A percentile compares a stretch with the other conserved stretches of the same genome.
Evolutionary conservation across 2,329 filamentous ascomycete genomes (phyloP).

Genomic region (Aspergillus novofumigatus): DNA sequence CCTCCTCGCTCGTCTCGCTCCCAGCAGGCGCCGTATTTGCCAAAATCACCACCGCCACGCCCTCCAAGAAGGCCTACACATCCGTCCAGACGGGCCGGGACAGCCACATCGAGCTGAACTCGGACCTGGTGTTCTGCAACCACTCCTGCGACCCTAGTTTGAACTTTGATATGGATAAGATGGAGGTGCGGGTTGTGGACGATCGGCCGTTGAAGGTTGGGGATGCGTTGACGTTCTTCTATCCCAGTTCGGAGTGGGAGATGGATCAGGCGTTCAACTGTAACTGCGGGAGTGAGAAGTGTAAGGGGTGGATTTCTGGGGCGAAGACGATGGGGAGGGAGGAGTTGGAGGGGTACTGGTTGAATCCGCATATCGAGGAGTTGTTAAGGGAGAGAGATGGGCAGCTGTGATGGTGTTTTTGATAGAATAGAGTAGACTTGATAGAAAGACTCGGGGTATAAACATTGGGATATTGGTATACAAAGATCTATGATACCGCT

Average conservation of each 20-base stretch:
- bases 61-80: conserved; percentile 45
- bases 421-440: neutral
- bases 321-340: conserved; percentile 33
- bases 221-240: conserved; percentile 47
- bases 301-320: conserved; percentile 38
- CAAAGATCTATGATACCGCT: neutral
- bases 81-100: conserved; percentile 49
- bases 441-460: neutral
- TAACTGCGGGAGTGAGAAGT: conserved; percentile 35
- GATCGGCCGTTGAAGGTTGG: conserved; percentile 37
- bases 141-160: conserved; percentile 52
- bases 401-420: neutral
- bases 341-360: conserved; percentile 36
- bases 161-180: conserved; percentile 49
- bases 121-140: conserved; percentile 55
- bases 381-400: conserved; percentile 20
- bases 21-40: conserved; percentile 49
- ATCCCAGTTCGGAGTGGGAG: conserved; percentile 49
- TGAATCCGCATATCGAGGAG: conserved; percentile 41
- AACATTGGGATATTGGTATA: neutral
- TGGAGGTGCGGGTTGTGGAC: conserved; percentile 38
- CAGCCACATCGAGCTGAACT: conserved; percentile 54
- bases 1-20: conserved; percentile 47
- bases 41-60: conserved; percentile 44
- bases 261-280: conserved; percentile 46